phyloP scores from a whole-genome alignment of 768 basidiomycete genomes.

The Suillus subalutaceus region DNA sequence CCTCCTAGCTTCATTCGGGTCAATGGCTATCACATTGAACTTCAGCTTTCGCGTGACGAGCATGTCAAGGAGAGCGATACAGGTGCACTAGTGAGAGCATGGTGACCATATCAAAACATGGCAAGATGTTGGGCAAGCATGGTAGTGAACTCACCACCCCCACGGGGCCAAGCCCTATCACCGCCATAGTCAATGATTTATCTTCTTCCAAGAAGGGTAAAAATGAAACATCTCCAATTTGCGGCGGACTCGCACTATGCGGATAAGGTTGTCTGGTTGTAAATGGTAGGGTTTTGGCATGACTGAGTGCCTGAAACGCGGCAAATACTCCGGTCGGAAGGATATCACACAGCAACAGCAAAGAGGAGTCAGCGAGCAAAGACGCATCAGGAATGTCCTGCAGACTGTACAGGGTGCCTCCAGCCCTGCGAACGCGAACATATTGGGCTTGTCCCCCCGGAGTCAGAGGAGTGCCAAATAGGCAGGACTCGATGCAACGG shows the following conservation, averaged over 20 bases:
- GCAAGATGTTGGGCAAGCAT: constrained; percentile 5
- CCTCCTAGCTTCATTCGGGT: constrained; percentile 58
- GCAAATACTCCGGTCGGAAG: constrained; percentile 82
- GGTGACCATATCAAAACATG: background rate
- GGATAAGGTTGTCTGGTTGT: constrained; percentile 66
- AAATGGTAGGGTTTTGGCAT: constrained; percentile 69
- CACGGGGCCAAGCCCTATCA: constrained; percentile 80
- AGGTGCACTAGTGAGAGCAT: constrained; percentile 49
- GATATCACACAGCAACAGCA: constrained; percentile 77
- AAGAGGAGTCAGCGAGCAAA: constrained; percentile 63
- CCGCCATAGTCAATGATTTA: constrained; percentile 56
- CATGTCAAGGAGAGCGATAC: constrained; percentile 64
- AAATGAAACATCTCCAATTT: constrained; percentile 7
- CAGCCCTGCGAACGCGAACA: constrained; percentile 76
- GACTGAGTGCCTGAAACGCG: constrained; percentile 68
- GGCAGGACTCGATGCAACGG: constrained; percentile 59
- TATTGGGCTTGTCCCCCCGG: constrained; percentile 83
- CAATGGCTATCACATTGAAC: constrained; percentile 66
- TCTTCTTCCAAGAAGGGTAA: constrained; percentile 48
- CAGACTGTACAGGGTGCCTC: constrained; percentile 74
- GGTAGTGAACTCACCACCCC: constrained; percentile 51
- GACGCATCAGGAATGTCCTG: constrained; percentile 50
- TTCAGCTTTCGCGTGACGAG: constrained; percentile 47
- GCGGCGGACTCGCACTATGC: constrained; percentile 19
- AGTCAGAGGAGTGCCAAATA: constrained; percentile 69